A percentile compares a stretch with the other conserved stretches of the same genome.
These are phyloP conservation scores for Trametopsis cervina DNA, from an alignment of 768 basidiomycete species.

Conservation along the genomic window DNA sequence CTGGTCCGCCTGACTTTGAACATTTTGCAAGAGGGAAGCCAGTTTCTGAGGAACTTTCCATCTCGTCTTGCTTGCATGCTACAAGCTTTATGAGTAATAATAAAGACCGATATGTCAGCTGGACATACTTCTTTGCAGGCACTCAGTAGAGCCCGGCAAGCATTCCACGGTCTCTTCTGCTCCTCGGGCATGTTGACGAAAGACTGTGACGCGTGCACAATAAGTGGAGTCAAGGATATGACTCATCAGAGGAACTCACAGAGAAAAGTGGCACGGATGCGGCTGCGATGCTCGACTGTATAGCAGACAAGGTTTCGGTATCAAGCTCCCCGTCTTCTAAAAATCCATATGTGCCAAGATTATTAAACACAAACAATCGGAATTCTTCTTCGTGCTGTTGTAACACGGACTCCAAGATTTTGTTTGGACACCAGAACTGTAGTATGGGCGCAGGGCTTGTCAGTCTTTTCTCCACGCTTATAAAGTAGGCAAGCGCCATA, in stretches of 20 bases:
- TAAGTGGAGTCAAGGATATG: no score
- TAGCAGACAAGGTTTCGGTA: neutral
- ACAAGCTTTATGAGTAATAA: slow-evolving; percentile 16
- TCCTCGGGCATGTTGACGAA: slow-evolving; percentile 25
- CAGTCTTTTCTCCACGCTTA: slow-evolving; percentile 35
- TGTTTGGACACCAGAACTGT: slow-evolving; percentile 41
- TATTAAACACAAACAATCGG: slow-evolving; percentile 38
- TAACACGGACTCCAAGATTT: slow-evolving; percentile 40
- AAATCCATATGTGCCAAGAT: slow-evolving; percentile 31
- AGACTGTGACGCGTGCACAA: no score
- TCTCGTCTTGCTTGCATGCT: slow-evolving; percentile 15
- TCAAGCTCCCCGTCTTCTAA: neutral
- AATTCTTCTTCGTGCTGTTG: slow-evolving; percentile 37
- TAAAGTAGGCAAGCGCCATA: slow-evolving; percentile 38
- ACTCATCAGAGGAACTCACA: neutral
- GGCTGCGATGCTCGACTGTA: neutral
- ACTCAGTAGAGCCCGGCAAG: slow-evolving; percentile 37
- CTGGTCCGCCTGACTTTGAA: slow-evolving; percentile 13
- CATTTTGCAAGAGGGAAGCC: slow-evolving; percentile 8
- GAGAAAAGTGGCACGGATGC: slow-evolving; percentile 26
- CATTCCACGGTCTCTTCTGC: slow-evolving; percentile 27
- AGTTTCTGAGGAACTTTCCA: slow-evolving; percentile 15
- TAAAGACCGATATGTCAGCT: neutral
- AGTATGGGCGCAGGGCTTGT: slow-evolving; percentile 41
- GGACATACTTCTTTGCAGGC: slow-evolving; percentile 34